Evolutionary conservation across 2,329 filamentous ascomycete genomes (phyloP), one percentile per base, ranked within the genome.

Genomic region (Aspergillus sp.): DNA sequence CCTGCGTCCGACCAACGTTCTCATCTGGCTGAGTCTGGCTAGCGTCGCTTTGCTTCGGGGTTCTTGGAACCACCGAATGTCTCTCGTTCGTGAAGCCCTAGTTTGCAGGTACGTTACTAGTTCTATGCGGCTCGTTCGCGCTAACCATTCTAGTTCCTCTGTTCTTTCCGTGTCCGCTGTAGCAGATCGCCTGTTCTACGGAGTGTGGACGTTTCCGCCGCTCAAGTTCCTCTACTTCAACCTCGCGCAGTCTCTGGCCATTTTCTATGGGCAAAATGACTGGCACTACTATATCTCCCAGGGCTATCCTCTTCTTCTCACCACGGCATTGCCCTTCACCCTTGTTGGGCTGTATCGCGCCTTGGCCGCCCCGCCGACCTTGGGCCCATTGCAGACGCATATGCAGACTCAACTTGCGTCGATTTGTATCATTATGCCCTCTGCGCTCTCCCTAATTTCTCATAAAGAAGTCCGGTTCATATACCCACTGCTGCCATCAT

Each of bases 381-480:
- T 45, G 33, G 56, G 43, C 29, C 34, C 35, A 22, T 58, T 52
- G 41, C 43, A 44, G 24, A 36, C 41, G 15, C 38, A 65, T 34
- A 63, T 72, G 8, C 63, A 68, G 32, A 69, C 67, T 34, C 69
- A 71, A 22, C 62, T 88, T 6, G 68, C 76, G 7, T 67, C 69
- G 17, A 66, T 75, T 5, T 68, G 80, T 26, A 41, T 79, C 34
- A 58, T 75, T 17, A 82, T 80, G 36, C 62, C 82, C 7, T 54
- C 63, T 1, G 58, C 68, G 2, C 71, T 96, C 20, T 93, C 85
- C 1, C 53, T 83, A 29, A 83, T 96, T 44, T 78, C 86, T 1
- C 91, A 98, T 64, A 98, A 98, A 58, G 91, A 98, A 68, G 84
- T 94, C 47, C 85, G 91, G 50, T 98, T 98, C 66, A 83, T 96